These are phyloP conservation scores for Jatropha multifida DNA, from an alignment of 441 rosid species.

Conservation along the genomic window DNA sequence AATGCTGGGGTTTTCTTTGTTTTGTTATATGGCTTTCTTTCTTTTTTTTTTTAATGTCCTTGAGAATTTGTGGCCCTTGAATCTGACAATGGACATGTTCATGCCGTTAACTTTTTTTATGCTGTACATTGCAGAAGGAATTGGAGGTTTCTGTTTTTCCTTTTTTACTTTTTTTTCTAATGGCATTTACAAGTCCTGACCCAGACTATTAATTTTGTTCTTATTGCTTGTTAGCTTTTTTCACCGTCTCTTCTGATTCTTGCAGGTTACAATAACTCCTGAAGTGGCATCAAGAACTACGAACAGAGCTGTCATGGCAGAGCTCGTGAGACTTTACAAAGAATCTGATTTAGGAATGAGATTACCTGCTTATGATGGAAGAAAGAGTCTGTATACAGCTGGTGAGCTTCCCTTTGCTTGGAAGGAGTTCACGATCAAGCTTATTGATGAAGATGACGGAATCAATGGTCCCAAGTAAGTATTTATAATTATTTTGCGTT, in stretches of 20 bases:
- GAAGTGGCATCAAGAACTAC: conserved; percentile 81
- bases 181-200: conserved; percentile 34
- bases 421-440: conserved; percentile 86
- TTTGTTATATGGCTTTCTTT: background rate
- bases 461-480: conserved; percentile 81
- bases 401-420: conserved; percentile 89
- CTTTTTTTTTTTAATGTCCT: conserved; percentile 7
- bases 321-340: conserved; percentile 76
- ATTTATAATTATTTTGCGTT: background rate
- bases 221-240: conserved; percentile 45
- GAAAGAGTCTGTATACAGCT: conserved; percentile 93
- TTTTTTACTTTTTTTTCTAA: conserved; percentile 20
- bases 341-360: conserved; percentile 88
- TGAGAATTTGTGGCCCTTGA: conserved; percentile 34
- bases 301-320: conserved; percentile 93
- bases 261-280: conserved; percentile 94
- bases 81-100: conserved; percentile 36
- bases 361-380: conserved; percentile 97
- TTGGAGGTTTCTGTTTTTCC: conserved; percentile 33
- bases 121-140: conserved; percentile 38
- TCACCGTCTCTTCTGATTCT: conserved; percentile 30
- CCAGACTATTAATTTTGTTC: conserved; percentile 45
- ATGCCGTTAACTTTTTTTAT: conserved; percentile 28
- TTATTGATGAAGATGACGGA: conserved; percentile 76
- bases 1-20: background rate